phyloP scores from a whole-genome alignment of 192 early-diverging fungal genomes.

The Haplosporangium gracile region DNA sequence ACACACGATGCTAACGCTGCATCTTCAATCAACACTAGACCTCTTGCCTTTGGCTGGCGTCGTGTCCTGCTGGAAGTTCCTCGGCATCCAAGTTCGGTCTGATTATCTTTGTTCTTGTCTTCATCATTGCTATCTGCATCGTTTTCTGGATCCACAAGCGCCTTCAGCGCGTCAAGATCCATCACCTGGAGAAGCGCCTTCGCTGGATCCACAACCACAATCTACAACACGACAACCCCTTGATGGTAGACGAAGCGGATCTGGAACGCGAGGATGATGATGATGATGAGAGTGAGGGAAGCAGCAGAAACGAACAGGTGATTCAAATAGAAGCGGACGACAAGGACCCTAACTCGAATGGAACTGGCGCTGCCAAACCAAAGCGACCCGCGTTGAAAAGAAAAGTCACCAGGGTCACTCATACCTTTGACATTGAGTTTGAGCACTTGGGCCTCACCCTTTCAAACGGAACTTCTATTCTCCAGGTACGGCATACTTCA shows the following conservation, averaged over 20 bases:
- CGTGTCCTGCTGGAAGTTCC: slow-evolving; percentile 49
- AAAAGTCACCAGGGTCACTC: slow-evolving; percentile 18
- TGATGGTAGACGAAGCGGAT: slow-evolving; percentile 13
- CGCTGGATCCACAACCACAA: slow-evolving; percentile 54
- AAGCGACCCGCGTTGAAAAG: neutral
- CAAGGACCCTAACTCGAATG: slow-evolving; percentile 2
- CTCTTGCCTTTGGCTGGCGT: slow-evolving; percentile 35
- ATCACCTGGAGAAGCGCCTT: slow-evolving; percentile 46
- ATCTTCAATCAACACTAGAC: slow-evolving; percentile 4
- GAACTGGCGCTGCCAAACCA: neutral
- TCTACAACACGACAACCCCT: slow-evolving; percentile 19
- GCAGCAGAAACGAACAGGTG: neutral
- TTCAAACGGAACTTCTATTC: slow-evolving; percentile 63
- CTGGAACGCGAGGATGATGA: neutral
- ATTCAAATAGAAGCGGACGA: slow-evolving; percentile 19
- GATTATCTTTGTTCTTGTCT: slow-evolving; percentile 29
- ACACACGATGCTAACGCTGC: no score
- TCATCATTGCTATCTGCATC: slow-evolving; percentile 31
- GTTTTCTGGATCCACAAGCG: slow-evolving; percentile 44
- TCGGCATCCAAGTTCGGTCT: slow-evolving; percentile 46
- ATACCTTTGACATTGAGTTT: slow-evolving; percentile 71
- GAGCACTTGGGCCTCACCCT: slow-evolving; percentile 54
- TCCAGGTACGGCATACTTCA: slow-evolving; percentile 48
- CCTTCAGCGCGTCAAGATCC: slow-evolving; percentile 29
- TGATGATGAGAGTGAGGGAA: neutral